Evolutionary conservation across 805 yeast genomes (phyloP), one percentile per base, ranked within the genome.

Genomic region (Scheffersomyces stipitis): DNA sequence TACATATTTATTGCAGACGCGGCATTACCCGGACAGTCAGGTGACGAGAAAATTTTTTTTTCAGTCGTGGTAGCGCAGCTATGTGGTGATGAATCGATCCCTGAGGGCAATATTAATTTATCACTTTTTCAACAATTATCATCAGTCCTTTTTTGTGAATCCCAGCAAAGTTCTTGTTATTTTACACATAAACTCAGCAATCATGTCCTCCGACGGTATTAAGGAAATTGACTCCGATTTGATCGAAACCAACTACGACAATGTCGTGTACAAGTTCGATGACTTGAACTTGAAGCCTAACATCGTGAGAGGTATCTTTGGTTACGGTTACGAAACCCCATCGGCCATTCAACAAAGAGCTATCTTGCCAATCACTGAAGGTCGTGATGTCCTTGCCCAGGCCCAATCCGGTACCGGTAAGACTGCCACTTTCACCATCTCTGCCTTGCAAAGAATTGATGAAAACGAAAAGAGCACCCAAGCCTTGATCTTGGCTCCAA

Each of bases 351-450:
- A 93, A 73, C 90, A 89, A 60, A 81, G 99, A 66, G 99, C 98
- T 46, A 93, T 93, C 53, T 73, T 85, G 69, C 99, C 95, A 64
- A 90, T 93, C 65, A 84, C 89, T 54, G 83, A 81, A 58, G 96
- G 96, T 39, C 82, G 89, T 66, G 99, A 93, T 66, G 95, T 90
- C 37, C 80, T 93, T 46, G 99, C 99, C 43, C 99, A 93, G 72
- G 98, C 99, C 41, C 99, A 93, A 71, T 88, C 96, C 26, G 99
- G 99, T 69, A 93, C 99, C 33, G 99, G 99, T 69, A 93, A 93
- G 73, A 93, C 99, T 18, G 99, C 98, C 48, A 93, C 99, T 32
- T 93, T 93, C 75, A 78, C 97, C 46, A 91, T 93, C 49, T 91
- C 96, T 17, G 86, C 89, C 75, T 71, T 93, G 48, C 95, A 93